Evolutionary conservation across 495 filamentous ascomycete genomes (phyloP).

Genomic region (Letharia columbiana): DNA sequence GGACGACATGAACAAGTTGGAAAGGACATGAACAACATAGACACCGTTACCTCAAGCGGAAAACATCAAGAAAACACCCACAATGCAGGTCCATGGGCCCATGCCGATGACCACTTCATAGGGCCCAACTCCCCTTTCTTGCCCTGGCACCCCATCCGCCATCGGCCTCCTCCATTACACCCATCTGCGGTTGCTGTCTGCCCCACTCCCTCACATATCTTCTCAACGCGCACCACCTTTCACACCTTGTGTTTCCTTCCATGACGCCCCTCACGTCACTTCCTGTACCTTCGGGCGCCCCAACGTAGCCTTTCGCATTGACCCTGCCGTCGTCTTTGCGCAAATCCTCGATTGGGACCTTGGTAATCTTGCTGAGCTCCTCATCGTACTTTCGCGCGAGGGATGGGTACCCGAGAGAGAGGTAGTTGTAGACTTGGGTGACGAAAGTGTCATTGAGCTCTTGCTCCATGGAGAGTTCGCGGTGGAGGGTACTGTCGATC

Average conservation of each 20-base stretch:
- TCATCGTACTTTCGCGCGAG: constrained; percentile 72
- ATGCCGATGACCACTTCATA: background rate
- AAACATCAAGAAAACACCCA: constrained; percentile 6
- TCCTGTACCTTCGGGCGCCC: constrained; percentile 41
- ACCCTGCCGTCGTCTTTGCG: constrained; percentile 57
- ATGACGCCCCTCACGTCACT: constrained; percentile 29
- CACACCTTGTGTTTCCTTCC: constrained; percentile 40
- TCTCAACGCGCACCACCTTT: constrained; percentile 72
- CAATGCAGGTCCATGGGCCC: background rate
- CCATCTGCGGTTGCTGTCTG: constrained; percentile 50
- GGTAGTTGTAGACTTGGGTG: constrained; percentile 92
- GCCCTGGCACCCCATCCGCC: constrained; percentile 21
- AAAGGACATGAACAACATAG: background rate
- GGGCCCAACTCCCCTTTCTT: constrained; percentile 26
- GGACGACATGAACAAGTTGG: background rate
- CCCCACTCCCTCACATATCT: constrained; percentile 81
- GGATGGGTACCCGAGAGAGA: constrained; percentile 82
- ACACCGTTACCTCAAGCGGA: background rate
- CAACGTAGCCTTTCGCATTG: constrained; percentile 55
- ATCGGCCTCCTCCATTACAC: constrained; percentile 5
- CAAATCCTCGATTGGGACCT: constrained; percentile 55
- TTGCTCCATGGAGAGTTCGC: constrained; percentile 45
- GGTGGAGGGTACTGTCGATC: constrained; percentile 41
- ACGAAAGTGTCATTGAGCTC: constrained; percentile 80
- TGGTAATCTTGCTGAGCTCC: constrained; percentile 71